These are phyloP conservation scores for Hypseocharis bilobata DNA, from an alignment of 441 rosid genomes.

Conservation along the genomic window DNA sequence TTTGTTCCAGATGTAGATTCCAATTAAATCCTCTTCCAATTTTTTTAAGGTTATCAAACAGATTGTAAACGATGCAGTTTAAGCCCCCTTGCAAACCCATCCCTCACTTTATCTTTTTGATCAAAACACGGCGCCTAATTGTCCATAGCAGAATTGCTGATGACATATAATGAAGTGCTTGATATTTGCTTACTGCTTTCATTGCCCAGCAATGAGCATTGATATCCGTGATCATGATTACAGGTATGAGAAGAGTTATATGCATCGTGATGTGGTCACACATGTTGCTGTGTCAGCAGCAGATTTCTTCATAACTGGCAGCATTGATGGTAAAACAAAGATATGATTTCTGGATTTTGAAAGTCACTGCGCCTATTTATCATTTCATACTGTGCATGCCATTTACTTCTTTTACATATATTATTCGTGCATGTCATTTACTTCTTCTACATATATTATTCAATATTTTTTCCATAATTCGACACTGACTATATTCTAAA, in stretches of 20 bases:
- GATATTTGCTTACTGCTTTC: not conserved
- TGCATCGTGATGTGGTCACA: constrained; percentile 90
- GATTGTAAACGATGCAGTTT: no score
- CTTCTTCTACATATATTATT: no score
- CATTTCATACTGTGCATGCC: not conserved
- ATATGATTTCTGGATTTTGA: not conserved
- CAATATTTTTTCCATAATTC: no score
- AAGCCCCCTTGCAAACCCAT: no score
- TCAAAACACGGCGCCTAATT: not conserved
- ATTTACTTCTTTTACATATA: no score
- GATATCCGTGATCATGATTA: not conserved
- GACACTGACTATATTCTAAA: no score
- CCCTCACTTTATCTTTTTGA: not conserved
- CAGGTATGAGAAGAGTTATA: constrained; percentile 94
- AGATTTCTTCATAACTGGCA: constrained; percentile 90
- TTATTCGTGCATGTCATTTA: no score
- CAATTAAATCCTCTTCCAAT: no score
- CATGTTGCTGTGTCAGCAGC: constrained; percentile 87
- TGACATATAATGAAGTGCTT: not conserved
- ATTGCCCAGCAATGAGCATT: not conserved
- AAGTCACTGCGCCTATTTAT: not conserved
- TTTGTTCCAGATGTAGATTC: not conserved
- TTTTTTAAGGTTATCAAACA: no score
- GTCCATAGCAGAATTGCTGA: not conserved
- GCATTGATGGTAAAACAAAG: constrained; percentile 57